Conservation (phyloP, 257 asterid genomes). For the Ligustrum vulgare region DNA sequence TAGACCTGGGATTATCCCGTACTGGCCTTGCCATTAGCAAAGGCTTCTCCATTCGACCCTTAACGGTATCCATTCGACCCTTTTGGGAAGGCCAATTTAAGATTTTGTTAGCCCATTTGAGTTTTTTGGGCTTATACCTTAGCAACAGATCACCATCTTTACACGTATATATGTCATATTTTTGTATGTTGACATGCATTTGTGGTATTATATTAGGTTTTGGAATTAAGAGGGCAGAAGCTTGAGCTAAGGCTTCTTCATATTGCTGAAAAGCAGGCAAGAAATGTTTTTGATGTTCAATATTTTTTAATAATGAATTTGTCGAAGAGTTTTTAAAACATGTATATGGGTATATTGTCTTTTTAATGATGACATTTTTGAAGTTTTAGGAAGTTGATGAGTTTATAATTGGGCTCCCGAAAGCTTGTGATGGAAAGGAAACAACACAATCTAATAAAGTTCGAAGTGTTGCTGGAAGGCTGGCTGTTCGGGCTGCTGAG, state of each 20-base stretch:
- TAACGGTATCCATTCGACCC: constrained; percentile 43
- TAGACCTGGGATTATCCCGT: constrained; percentile 78
- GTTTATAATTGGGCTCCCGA: constrained; percentile 86
- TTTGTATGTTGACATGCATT: constrained; percentile 9
- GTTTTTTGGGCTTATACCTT: background rate
- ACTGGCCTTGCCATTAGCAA: constrained; percentile 91
- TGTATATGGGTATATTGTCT: background rate
- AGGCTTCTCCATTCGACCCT: constrained; percentile 78
- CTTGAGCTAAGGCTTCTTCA: constrained; percentile 74
- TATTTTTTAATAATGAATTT: background rate
- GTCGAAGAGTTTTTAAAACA: background rate
- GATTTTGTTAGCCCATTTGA: background rate
- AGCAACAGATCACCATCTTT: no score
- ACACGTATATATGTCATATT: background rate
- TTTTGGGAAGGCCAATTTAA: background rate
- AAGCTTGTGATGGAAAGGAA: constrained; percentile 71
- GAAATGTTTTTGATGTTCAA: background rate
- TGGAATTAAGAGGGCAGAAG: constrained; percentile 83
- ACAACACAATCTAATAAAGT: constrained; percentile 88
- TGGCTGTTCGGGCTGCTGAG: constrained; percentile 90
- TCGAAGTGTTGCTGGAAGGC: constrained; percentile 85
- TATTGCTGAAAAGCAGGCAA: constrained; percentile 74
- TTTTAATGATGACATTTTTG: constrained; percentile 8
- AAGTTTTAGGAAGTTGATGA: constrained; percentile 83
- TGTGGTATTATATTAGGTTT: constrained; percentile 45